Percentiles rank a stretch among this genome's conserved stretches.
These are phyloP conservation scores for Hirschfeldia incana DNA, from an alignment of 345 rosid species.

Conservation along the genomic window DNA sequence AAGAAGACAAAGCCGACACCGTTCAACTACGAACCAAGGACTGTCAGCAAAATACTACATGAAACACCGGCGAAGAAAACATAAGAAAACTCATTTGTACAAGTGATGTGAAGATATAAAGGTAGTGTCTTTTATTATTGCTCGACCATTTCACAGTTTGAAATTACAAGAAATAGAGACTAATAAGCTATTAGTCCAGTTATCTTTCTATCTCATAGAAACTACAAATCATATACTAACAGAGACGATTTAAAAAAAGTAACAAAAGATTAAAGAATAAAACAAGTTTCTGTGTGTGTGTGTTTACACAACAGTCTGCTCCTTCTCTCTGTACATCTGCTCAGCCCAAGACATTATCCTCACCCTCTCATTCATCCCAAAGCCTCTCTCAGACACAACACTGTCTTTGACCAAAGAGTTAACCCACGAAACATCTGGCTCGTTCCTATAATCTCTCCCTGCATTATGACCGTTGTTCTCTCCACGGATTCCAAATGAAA, in stretches of 20 bases:
- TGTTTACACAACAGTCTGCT: constrained; percentile 81
- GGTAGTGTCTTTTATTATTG: constrained; percentile 4
- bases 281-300: neutral
- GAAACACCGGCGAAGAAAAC: neutral
- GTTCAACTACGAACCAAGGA: neutral
- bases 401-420: constrained; percentile 74
- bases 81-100: neutral
- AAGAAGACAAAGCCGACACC: neutral
- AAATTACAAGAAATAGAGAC: constrained; percentile 8
- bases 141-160: constrained; percentile 5
- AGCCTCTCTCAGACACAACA: constrained; percentile 27
- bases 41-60: neutral
- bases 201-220: neutral
- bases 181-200: constrained; percentile 13
- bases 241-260: constrained; percentile 1
- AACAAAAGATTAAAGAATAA: constrained; percentile 16
- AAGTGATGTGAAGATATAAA: neutral
- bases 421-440: constrained; percentile 97
- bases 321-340: constrained; percentile 83
- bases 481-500: constrained; percentile 77
- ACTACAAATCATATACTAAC: constrained; percentile 20
- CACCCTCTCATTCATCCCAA: constrained; percentile 35
- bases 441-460: constrained; percentile 45
- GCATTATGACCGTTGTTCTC: constrained; percentile 34
- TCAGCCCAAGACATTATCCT: constrained; percentile 54